A percentile compares a stretch with the other conserved stretches of the same genome.
These are phyloP conservation scores for Cyclotella atomus DNA, from an alignment of 108 stramenopile genomes.

Conservation along the genomic window DNA sequence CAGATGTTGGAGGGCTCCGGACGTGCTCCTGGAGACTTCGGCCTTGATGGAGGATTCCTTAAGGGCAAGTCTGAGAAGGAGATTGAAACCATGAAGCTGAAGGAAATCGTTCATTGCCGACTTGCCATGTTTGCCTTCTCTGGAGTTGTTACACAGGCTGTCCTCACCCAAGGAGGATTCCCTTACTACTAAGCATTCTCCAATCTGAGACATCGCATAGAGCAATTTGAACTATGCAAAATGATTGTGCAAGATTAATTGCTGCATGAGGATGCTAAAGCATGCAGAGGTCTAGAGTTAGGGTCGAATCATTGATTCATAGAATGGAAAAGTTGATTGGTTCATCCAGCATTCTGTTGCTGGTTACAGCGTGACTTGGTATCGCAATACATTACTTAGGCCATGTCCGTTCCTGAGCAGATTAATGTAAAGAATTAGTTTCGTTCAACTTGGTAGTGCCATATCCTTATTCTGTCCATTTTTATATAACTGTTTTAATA, in stretches of 20 bases:
- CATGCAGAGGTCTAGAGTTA: background rate
- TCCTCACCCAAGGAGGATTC: conserved; percentile 88
- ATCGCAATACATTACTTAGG: background rate
- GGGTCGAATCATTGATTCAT: conserved; percentile 12
- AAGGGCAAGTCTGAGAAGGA: conserved; percentile 85
- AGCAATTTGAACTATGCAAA: background rate
- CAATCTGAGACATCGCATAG: background rate
- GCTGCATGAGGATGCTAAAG: background rate
- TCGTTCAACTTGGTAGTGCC: too few species aligned
- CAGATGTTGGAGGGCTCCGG: conserved; percentile 95
- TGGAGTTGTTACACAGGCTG: conserved; percentile 93
- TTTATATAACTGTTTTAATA: background rate
- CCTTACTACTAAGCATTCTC: conserved; percentile 68
- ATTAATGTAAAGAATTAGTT: conserved; percentile 18
- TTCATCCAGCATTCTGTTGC: background rate
- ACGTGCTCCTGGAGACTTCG: conserved; percentile 92
- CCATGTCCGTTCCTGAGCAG: conserved; percentile 11
- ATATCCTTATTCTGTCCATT: too few species aligned
- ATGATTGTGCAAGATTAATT: background rate
- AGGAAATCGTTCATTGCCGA: conserved; percentile 91
- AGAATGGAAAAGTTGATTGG: conserved; percentile 5
- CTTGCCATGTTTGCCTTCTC: conserved; percentile 92
- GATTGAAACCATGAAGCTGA: conserved; percentile 73
- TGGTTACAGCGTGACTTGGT: background rate
- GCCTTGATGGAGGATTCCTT: conserved; percentile 81